Percentiles rank a stretch among this genome's conserved stretches.
Conservation (phyloP, 2,329 filamentous ascomycete species). For the Pestalotiopsis fici region DNA sequence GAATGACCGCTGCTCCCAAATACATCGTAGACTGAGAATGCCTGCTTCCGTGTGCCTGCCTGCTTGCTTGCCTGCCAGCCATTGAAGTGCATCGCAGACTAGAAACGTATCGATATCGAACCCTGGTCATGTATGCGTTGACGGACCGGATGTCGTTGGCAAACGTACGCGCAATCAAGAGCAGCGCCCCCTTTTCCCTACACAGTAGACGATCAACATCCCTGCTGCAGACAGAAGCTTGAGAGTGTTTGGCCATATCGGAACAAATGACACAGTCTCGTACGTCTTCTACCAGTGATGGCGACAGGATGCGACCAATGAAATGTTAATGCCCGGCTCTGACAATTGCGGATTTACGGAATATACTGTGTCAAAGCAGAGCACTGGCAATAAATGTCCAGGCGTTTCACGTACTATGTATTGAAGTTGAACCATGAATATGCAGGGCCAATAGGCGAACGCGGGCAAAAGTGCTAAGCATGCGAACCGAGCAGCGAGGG, state of each 20-base stretch:
- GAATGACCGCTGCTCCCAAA: too few species aligned
- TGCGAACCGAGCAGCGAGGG: not conserved
- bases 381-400: not conserved
- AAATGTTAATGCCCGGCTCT: not conserved
- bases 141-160: not conserved
- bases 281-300: not conserved
- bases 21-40: not conserved
- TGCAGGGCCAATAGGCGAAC: conserved; percentile 1
- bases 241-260: not conserved
- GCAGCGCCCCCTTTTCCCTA: not conserved
- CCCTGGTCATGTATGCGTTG: not conserved
- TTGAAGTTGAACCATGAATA: not conserved
- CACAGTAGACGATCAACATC: not conserved
- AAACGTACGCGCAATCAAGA: conserved; percentile 2
- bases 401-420: not conserved
- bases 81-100: not conserved
- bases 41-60: not conserved
- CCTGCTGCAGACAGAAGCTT: not conserved
- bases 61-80: not conserved
- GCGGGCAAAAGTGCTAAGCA: conserved; percentile 5
- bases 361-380: not conserved
- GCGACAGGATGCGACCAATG: not conserved
- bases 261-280: not conserved
- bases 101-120: not conserved
- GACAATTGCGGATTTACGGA: not conserved